A percentile compares a stretch with the other conserved stretches of the same genome.
Evolutionary conservation across 1,284 basidiomycete species (phyloP).

Genomic region (Trichosporon sp.): DNA sequence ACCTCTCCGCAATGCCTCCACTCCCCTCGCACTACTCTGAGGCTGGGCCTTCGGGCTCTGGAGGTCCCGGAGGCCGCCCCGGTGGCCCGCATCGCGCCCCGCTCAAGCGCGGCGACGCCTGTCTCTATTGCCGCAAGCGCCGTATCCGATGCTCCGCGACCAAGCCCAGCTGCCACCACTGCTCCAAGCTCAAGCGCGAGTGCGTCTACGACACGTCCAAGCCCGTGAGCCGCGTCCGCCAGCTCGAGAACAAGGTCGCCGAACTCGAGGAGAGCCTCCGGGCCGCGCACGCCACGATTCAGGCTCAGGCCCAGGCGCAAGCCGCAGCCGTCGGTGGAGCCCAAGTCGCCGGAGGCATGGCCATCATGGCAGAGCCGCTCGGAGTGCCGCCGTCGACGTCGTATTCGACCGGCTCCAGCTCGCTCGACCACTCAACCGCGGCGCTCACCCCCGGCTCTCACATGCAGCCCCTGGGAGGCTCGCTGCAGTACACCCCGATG

Average conservation of each 20-base stretch:
- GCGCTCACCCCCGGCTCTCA: neutral
- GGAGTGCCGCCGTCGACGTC: neutral
- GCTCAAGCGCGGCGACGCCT: constrained; percentile 43
- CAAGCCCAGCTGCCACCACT: constrained; percentile 42
- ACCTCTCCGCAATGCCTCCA: neutral
- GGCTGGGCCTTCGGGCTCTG: neutral
- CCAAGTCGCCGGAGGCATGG: neutral
- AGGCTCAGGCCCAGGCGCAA: neutral
- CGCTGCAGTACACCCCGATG: neutral
- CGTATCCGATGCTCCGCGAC: constrained; percentile 41
- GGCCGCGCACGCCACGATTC: neutral
- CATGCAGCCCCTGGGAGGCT: neutral
- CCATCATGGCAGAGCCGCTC: neutral
- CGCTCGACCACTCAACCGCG: neutral
- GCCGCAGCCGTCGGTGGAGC: neutral
- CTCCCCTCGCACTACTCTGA: neutral
- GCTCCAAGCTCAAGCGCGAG: constrained; percentile 33
- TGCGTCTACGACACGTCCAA: constrained; percentile 44
- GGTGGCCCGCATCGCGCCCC: constrained; percentile 16
- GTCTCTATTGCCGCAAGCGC: constrained; percentile 44
- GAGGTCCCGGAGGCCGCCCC: neutral
- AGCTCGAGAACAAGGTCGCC: constrained; percentile 43
- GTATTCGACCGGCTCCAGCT: neutral
- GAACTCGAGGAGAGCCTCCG: constrained; percentile 31
- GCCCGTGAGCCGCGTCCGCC: constrained; percentile 40